Evolutionary conservation across 305 asterid genomes (phyloP).

Genomic region (Solanum hybrid): DNA sequence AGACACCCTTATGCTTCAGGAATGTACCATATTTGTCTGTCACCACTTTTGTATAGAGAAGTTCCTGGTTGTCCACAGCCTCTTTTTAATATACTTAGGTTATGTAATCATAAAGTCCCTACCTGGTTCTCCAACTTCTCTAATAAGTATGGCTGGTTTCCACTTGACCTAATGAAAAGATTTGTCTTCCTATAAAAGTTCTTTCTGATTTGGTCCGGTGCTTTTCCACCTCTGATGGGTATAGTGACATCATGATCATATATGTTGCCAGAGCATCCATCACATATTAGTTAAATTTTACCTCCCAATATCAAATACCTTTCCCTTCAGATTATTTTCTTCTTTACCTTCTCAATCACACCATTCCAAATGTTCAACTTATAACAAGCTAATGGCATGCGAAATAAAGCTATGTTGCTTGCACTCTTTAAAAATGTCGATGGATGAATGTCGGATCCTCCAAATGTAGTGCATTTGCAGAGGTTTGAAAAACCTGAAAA

Average conservation of each 20-base stretch:
- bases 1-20: background rate
- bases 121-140: background rate
- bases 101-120: background rate
- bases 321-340: background rate
- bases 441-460: background rate
- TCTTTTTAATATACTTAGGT: background rate
- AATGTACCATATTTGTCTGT: background rate
- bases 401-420: background rate
- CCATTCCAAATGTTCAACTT: background rate
- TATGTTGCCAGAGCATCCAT: background rate
- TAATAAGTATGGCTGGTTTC: background rate
- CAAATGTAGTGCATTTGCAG: background rate
- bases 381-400: background rate
- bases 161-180: background rate
- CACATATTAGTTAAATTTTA: background rate
- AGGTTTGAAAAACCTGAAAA: background rate
- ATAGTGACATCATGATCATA: background rate
- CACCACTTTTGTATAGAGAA: background rate
- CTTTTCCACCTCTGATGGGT: background rate
- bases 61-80: background rate
- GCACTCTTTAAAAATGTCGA: background rate
- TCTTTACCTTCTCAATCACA: background rate
- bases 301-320: background rate
- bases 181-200: background rate
- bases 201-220: background rate